These are phyloP conservation scores for Allium sativum DNA, from an alignment of 106 monocot genomes.

Conservation along the genomic window DNA sequence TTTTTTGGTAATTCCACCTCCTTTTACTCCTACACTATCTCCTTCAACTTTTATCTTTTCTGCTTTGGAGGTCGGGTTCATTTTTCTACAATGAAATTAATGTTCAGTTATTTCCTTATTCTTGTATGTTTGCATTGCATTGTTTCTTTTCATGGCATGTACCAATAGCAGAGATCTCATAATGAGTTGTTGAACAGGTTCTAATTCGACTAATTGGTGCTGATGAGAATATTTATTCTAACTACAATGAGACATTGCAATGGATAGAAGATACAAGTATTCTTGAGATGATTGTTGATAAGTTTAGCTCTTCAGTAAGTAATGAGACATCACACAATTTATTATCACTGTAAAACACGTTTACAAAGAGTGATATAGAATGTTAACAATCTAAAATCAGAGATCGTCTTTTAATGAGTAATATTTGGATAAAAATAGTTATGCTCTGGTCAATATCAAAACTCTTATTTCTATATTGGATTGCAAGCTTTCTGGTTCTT, in stretches of 20 bases:
- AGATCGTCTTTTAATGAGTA: too few relatives aligned
- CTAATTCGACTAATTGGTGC: constrained; percentile 89
- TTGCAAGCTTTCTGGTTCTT: background rate
- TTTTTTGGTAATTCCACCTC: too few relatives aligned
- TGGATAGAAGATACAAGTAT: constrained; percentile 76
- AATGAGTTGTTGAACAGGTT: constrained; percentile 31
- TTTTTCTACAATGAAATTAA: background rate
- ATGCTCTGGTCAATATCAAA: too few relatives aligned
- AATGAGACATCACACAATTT: background rate
- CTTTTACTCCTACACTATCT: too few relatives aligned
- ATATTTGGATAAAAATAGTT: too few relatives aligned
- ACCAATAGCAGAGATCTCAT: background rate
- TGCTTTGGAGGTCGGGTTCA: constrained; percentile 71
- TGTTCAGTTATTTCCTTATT: background rate
- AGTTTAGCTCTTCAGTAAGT: constrained; percentile 84
- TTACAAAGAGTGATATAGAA: too few relatives aligned
- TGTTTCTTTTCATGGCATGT: background rate
- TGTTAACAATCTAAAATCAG: too few relatives aligned
- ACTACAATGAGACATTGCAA: constrained; percentile 51
- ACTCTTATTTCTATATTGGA: too few relatives aligned
- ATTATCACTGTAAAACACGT: too few relatives aligned
- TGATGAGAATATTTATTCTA: constrained; percentile 75
- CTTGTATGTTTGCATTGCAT: background rate
- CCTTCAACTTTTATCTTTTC: too few relatives aligned
- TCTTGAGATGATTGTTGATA: constrained; percentile 95